A percentile compares a stretch with the other conserved stretches of the same genome.
phyloP scores from a whole-genome alignment of 495 filamentous ascomycete genomes.

The Penicillium maclennaniae region DNA sequence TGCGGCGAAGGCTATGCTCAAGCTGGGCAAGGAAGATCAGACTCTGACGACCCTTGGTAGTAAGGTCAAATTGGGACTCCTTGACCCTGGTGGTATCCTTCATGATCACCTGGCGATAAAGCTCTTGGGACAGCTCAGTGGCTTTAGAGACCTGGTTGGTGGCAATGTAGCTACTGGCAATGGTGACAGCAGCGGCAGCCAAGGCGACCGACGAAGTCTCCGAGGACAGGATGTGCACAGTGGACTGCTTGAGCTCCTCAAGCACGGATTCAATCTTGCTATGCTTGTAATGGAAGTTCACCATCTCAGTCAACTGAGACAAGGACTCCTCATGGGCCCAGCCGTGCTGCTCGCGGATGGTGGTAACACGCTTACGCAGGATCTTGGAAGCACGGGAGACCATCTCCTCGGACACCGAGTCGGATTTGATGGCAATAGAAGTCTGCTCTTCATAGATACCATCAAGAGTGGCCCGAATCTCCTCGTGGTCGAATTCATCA shows the following conservation, averaged over 20 bases:
- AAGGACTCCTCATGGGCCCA: slow-evolving; percentile 39
- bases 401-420: slow-evolving; percentile 23
- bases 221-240: slow-evolving; percentile 27
- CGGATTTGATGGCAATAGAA: slow-evolving; percentile 12
- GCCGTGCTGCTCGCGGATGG: slow-evolving; percentile 27
- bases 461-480: slow-evolving; percentile 32
- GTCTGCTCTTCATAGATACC: slow-evolving; percentile 37
- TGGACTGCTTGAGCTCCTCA: slow-evolving; percentile 30
- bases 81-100: slow-evolving; percentile 23
- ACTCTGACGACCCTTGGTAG: slow-evolving; percentile 30
- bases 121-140: slow-evolving; percentile 27
- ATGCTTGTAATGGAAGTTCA: slow-evolving; percentile 29
- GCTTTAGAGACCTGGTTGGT: slow-evolving; percentile 29
- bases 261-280: slow-evolving; percentile 21
- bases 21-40: slow-evolving; percentile 38
- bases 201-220: slow-evolving; percentile 29
- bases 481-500: slow-evolving; percentile 28
- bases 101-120: slow-evolving; percentile 36
- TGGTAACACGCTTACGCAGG: slow-evolving; percentile 26
- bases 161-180: slow-evolving; percentile 32
- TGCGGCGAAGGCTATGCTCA: slow-evolving; percentile 30
- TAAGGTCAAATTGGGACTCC: slow-evolving; percentile 21
- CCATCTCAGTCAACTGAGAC: slow-evolving; percentile 30
- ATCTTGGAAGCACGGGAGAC: slow-evolving; percentile 25
- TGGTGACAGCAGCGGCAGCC: slow-evolving; percentile 28